Evolutionary conservation across 2,329 filamentous ascomycete species (phyloP), one percentile per base, ranked within the genome.

Genomic region (Penicillium janthinellum): DNA sequence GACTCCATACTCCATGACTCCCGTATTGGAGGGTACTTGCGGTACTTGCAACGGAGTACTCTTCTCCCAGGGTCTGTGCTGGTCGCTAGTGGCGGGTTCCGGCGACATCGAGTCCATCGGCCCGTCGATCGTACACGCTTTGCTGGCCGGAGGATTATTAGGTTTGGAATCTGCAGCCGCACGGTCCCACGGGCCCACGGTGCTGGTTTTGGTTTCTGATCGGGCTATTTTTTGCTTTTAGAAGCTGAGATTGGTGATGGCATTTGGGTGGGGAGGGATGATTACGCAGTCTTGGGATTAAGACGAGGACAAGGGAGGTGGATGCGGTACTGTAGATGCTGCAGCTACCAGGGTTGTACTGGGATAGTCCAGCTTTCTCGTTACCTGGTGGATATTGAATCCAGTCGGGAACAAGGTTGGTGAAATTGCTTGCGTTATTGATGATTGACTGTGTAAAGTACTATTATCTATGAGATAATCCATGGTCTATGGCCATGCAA

Each of bases 161-260:
- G 31, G 45, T 49, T 48, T 51, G n/a, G 39, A 38, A 41, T 50
- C 56, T 56, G 57, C 57, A 55, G 52, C 50, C 59, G 59, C 59
- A 61, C 59, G 42, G 59, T 55, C 55, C 45, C 31, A 61, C 59
- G 48, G 59, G 49, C 55, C 45, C 31, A 55, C 17, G 35, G 17
- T 20, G 47, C 47, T 49, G 47, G 47, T 22, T 37, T 52, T 52
- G 20, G 49, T 17, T 34, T 49, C 12, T 47, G 7, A 8, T 14
- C 10, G 44, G 14, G 14, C 7, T 14, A 20, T 41, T 41, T 41
- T 17, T n/a, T 22, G n/a, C 4, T 20, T 22, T 42, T 17, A 20
- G 5, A 10, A 10, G 17, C 10, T 42, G 31, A 10, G 31, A 31
- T 42, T 42, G 22, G 42, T 25, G 15, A 15, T 15, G 8, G 44